phyloP scores from a whole-genome alignment of 2,329 filamentous ascomycete species.

The Reticulascus tulasneorum region DNA sequence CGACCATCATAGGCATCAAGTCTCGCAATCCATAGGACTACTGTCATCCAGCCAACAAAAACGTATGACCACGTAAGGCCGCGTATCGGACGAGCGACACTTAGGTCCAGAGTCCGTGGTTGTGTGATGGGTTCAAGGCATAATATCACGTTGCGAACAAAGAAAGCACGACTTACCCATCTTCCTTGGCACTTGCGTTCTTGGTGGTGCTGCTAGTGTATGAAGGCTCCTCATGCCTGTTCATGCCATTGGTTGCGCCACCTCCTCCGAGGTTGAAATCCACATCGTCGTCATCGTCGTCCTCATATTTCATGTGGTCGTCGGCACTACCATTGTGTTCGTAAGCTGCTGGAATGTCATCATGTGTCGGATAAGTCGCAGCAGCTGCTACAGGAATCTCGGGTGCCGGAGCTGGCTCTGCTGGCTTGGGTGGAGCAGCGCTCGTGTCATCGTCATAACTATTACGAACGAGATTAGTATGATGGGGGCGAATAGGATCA shows the following conservation, averaged over 20 bases:
- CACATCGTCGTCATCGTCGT: slow-evolving; percentile 53
- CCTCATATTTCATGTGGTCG: slow-evolving; percentile 39
- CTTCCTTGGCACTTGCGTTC: slow-evolving; percentile 76
- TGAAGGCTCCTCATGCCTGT: slow-evolving; percentile 25
- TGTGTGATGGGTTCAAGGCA: too few species aligned
- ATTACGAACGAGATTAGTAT: background rate
- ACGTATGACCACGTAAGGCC: too few species aligned
- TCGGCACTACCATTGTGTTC: slow-evolving; percentile 29
- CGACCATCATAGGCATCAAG: too few species aligned
- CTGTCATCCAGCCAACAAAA: too few species aligned
- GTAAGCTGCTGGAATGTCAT: slow-evolving; percentile 24
- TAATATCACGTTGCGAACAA: slow-evolving; percentile 14
- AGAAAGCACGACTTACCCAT: slow-evolving; percentile 66
- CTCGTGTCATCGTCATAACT: slow-evolving; percentile 67
- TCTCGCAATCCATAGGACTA: too few species aligned
- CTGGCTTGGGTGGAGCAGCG: slow-evolving; percentile 30
- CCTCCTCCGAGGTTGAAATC: slow-evolving; percentile 54
- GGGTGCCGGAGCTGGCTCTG: slow-evolving; percentile 26
- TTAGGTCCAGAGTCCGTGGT: too few species aligned
- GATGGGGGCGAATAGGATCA: background rate
- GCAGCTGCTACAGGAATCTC: slow-evolving; percentile 18
- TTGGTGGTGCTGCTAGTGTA: slow-evolving; percentile 28
- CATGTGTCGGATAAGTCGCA: slow-evolving; percentile 24
- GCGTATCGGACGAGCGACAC: too few species aligned
- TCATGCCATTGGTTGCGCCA: slow-evolving; percentile 23